These are phyloP conservation scores for Kwoniella mangroviensis DNA, from an alignment of 768 basidiomycete genomes.

Conservation along the genomic window DNA sequence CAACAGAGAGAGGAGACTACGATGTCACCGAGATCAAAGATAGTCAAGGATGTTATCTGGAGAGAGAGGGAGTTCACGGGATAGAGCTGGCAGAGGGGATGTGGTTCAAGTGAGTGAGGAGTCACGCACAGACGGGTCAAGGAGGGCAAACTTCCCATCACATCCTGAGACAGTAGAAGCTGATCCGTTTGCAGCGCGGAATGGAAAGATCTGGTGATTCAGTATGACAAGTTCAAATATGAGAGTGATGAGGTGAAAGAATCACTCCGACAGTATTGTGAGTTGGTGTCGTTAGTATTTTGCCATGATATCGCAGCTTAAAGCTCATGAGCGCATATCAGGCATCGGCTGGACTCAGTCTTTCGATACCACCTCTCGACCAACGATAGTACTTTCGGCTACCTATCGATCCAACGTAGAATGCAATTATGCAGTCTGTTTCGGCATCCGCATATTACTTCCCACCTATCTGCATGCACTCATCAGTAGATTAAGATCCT, in stretches of 20 bases:
- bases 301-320: background rate
- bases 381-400: slow-evolving; percentile 38
- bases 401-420: slow-evolving; percentile 27
- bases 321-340: slow-evolving; percentile 1
- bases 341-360: slow-evolving; percentile 39
- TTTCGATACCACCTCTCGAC: slow-evolving; percentile 34
- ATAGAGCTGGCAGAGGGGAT: slow-evolving; percentile 31
- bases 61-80: slow-evolving; percentile 32
- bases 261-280: slow-evolving; percentile 36
- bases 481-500: slow-evolving; percentile 12
- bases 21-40: slow-evolving; percentile 16
- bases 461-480: slow-evolving; percentile 38
- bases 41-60: slow-evolving; percentile 31
- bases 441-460: slow-evolving; percentile 40
- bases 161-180: too few species aligned
- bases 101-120: slow-evolving; percentile 49
- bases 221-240: slow-evolving; percentile 44
- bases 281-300: too few species aligned
- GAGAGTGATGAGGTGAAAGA: slow-evolving; percentile 30
- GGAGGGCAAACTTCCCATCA: too few species aligned
- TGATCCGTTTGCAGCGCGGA: slow-evolving; percentile 9
- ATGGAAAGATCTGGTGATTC: slow-evolving; percentile 37
- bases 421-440: slow-evolving; percentile 47
- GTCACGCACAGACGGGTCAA: too few species aligned
- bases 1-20: slow-evolving; percentile 34